These are phyloP conservation scores for Sinapis alba DNA, from an alignment of 441 rosid species.

Conservation along the genomic window DNA sequence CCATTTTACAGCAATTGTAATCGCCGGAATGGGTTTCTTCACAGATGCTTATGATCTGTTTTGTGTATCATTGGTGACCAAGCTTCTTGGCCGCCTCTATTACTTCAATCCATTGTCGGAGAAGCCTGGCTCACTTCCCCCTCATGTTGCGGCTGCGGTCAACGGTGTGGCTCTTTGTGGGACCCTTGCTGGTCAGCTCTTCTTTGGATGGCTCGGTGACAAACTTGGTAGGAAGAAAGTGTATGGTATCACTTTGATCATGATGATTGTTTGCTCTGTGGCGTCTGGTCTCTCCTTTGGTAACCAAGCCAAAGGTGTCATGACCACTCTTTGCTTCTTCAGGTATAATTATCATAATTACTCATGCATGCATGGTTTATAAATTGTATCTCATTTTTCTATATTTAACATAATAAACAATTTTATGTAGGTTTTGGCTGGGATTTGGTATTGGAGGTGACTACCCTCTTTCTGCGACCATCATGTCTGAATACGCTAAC, in stretches of 20 bases:
- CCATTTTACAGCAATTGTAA: conserved; percentile 62
- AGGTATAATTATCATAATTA: conserved; percentile 12
- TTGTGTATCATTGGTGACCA: conserved; percentile 51
- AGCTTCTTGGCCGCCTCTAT: conserved; percentile 59
- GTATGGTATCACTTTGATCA: conserved; percentile 14
- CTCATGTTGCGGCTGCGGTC: conserved; percentile 49
- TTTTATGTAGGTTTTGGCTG: conserved; percentile 55
- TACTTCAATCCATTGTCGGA: conserved; percentile 26
- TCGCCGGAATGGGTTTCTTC: conserved; percentile 74
- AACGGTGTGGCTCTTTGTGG: conserved; percentile 56
- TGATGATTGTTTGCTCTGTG: conserved; percentile 15
- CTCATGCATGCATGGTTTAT: neutral
- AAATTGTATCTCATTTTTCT: neutral
- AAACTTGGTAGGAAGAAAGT: conserved; percentile 15
- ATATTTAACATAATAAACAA: neutral
- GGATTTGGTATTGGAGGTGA: conserved; percentile 62
- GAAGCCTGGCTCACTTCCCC: conserved; percentile 56
- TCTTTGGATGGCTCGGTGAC: conserved; percentile 32
- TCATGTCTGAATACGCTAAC: neutral
- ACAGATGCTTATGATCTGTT: conserved; percentile 65
- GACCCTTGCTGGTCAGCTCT: conserved; percentile 55
- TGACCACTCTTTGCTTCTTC: conserved; percentile 30
- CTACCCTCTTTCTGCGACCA: neutral
- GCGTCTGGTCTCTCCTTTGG: conserved; percentile 22
- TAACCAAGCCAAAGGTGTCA: conserved; percentile 30